phyloP scores from a whole-genome alignment of 129 eudicot species.

The Mikania micrantha region DNA sequence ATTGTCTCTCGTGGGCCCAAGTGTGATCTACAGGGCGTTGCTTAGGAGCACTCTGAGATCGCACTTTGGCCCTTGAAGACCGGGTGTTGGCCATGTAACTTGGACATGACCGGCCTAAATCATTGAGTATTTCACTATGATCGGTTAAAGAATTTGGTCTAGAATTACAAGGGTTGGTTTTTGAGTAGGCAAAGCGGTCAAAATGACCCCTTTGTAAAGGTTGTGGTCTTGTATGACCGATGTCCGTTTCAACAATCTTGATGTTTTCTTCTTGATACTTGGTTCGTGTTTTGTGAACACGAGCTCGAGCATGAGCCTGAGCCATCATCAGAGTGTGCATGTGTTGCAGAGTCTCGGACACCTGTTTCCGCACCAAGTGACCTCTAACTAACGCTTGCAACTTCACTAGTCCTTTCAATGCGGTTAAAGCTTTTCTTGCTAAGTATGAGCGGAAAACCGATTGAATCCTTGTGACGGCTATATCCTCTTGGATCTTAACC shows the following conservation, averaged over 20 bases:
- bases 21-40: constrained; percentile 45
- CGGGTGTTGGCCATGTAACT: constrained; percentile 85
- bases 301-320: constrained; percentile 75
- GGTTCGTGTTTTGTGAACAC: constrained; percentile 48
- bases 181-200: constrained; percentile 40
- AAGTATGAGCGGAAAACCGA: constrained; percentile 64
- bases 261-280: constrained; percentile 62
- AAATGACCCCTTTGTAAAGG: constrained; percentile 41
- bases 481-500: constrained; percentile 11
- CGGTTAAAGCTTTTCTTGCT: constrained; percentile 88
- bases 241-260: constrained; percentile 81
- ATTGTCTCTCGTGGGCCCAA: constrained; percentile 38
- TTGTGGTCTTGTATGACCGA: constrained; percentile 44
- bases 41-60: constrained; percentile 87
- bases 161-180: too few species aligned
- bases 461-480: constrained; percentile 65
- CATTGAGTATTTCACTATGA: too few species aligned
- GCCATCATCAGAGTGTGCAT: too few species aligned
- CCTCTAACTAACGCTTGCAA: constrained; percentile 89
- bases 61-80: constrained; percentile 73
- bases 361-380: constrained; percentile 77
- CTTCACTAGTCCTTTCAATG: constrained; percentile 82
- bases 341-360: too few species aligned
- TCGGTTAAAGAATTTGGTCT: too few species aligned
- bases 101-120: constrained; percentile 38